A percentile compares a stretch with the other conserved stretches of the same genome.
Evolutionary conservation across 441 rosid species (phyloP).

Genomic region (Capsella rubella): DNA sequence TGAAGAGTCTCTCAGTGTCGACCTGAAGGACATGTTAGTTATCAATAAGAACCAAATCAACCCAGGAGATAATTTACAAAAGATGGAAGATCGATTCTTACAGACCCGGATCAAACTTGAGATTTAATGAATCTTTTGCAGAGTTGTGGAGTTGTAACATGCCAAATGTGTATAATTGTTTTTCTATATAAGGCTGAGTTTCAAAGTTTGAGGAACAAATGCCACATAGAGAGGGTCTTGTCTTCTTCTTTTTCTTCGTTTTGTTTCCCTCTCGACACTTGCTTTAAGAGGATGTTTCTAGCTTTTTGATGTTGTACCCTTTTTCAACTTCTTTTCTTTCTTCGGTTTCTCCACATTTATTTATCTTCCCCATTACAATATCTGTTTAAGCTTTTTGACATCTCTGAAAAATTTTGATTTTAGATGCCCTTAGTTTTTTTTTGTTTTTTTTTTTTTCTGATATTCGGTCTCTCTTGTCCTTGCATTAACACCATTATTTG

Average conservation of each 20-base stretch:
- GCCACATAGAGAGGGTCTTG: conserved; percentile 27
- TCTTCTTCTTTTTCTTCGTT: background rate
- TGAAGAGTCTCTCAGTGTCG: conserved; percentile 73
- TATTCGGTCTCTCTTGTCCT: background rate
- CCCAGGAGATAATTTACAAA: conserved; percentile 22
- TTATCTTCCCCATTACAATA: conserved; percentile 1
- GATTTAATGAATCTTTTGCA: conserved; percentile 22
- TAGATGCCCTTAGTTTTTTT: background rate
- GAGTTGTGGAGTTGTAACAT: conserved; percentile 42
- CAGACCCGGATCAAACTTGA: conserved; percentile 26
- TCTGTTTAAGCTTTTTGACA: conserved; percentile 15
- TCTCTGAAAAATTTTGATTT: conserved; percentile 29
- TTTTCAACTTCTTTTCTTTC: background rate
- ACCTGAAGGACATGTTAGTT: conserved; percentile 32
- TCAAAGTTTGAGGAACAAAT: conserved; percentile 37
- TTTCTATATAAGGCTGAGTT: conserved; percentile 39
- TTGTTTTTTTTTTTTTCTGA: conserved; percentile 1
- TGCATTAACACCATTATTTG: background rate
- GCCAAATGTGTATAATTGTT: conserved; percentile 48
- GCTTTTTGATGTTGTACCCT: conserved; percentile 36
- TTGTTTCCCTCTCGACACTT: conserved; percentile 22
- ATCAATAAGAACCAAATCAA: conserved; percentile 36
- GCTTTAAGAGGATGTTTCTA: conserved; percentile 14
- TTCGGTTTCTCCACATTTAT: background rate
- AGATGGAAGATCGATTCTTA: conserved; percentile 27